These are phyloP conservation scores for Nitzschia palea DNA, from an alignment of 108 stramenopile genomes.

Conservation along the genomic window DNA sequence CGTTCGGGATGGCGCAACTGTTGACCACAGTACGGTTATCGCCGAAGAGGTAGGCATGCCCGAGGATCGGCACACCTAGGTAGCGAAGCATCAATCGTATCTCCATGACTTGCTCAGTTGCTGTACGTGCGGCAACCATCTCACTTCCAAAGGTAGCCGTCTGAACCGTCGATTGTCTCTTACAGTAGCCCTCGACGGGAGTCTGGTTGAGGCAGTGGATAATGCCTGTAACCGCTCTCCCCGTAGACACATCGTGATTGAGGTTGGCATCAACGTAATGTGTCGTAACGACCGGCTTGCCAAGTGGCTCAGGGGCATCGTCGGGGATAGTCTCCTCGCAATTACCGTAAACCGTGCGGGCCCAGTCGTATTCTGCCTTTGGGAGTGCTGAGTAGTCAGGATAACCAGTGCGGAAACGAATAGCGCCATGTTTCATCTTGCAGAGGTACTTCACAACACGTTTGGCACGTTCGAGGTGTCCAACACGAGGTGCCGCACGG, in stretches of 20 bases:
- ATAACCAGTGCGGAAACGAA: slow-evolving; percentile 11
- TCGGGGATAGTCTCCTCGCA: slow-evolving; percentile 20
- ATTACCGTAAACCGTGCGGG: no score
- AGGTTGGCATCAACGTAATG: slow-evolving; percentile 38
- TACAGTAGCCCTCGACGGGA: background rate
- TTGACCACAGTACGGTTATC: slow-evolving; percentile 21
- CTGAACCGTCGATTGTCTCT: slow-evolving; percentile 16
- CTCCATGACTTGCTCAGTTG: slow-evolving; percentile 28
- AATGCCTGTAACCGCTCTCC: slow-evolving; percentile 25
- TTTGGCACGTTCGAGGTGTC: slow-evolving; percentile 27
- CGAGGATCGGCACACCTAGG: slow-evolving; percentile 48
- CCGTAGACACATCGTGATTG: slow-evolving; percentile 27
- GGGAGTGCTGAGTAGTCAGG: slow-evolving; percentile 9
- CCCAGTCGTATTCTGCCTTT: background rate
- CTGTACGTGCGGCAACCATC: slow-evolving; percentile 48
- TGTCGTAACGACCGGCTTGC: slow-evolving; percentile 9
- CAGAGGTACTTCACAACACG: slow-evolving; percentile 27
- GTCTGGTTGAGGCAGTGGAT: background rate
- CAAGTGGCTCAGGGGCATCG: slow-evolving; percentile 11
- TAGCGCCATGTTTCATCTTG: slow-evolving; percentile 22
- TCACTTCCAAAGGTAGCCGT: slow-evolving; percentile 42
- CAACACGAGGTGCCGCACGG: slow-evolving; percentile 1
- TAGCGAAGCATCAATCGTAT: slow-evolving; percentile 50
- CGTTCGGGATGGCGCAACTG: slow-evolving; percentile 5
- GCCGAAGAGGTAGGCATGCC: slow-evolving; percentile 22